phyloP scores from a whole-genome alignment of 257 asterid genomes.

The Linaria vulgaris region DNA sequence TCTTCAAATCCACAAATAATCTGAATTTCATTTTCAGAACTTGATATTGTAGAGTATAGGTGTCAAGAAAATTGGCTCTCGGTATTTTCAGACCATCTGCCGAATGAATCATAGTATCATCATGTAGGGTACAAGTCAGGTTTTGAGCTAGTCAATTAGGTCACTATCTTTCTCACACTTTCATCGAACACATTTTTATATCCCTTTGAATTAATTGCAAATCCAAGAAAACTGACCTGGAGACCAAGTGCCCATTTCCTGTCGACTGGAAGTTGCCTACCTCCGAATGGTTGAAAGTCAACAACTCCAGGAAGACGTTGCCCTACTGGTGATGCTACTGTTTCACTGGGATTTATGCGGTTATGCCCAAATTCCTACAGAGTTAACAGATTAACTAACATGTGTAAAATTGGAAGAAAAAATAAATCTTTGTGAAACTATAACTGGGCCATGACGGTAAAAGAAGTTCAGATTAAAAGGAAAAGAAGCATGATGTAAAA shows the following conservation, averaged over 20 bases:
- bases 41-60: not conserved
- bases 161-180: not conserved
- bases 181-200: not conserved
- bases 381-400: constrained; percentile 5
- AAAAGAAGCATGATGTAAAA: constrained; percentile 9
- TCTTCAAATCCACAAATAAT: not conserved
- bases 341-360: constrained; percentile 51
- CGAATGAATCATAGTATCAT: not conserved
- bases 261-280: constrained; percentile 50
- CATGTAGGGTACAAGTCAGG: not conserved
- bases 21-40: not conserved
- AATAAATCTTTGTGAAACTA: too few relatives aligned
- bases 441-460: too few relatives aligned
- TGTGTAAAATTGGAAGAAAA: not conserved
- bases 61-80: not conserved
- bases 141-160: not conserved
- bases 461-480: not conserved
- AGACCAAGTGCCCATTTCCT: constrained; percentile 87
- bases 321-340: constrained; percentile 58
- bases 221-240: constrained; percentile 46
- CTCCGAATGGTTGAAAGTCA: constrained; percentile 71
- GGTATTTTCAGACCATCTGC: not conserved
- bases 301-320: constrained; percentile 57
- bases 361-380: constrained; percentile 61
- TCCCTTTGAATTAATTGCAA: constrained; percentile 4